Base-by-base conservation (phyloP, 179 eudicot species). In the Beta lomatogona region DNA sequence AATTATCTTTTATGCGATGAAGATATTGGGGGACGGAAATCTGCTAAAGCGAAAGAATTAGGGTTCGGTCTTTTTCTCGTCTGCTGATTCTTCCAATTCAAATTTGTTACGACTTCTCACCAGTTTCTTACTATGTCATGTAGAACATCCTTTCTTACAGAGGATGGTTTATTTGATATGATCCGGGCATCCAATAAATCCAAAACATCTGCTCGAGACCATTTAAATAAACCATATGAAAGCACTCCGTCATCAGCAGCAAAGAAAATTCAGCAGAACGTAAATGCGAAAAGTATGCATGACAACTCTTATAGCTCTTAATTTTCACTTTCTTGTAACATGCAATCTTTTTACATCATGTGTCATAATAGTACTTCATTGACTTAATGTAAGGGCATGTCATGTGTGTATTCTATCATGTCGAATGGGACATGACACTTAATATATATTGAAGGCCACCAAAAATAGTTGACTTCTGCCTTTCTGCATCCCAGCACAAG, bases 1-100 rank as follows among this genome's bases (percentile, higher is more conserved):
- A 93, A 68, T 86, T 96, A 86, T 91, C 98, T 96, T 79, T 85
- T 96, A 58, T 94, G 98, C 44, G 99, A 96, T 86, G 99, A 96
- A 87, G 99, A 94, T 88, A 89, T 96, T 77, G 98, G 87, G 54
- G 99, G 99, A 50, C 89, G 94, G 80, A 96, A 96, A 86, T 96
- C 99, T 71, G 83, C 36, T 5, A 94, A 94, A 84, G 99, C 99
- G 41, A 92, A 91, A 82, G 98, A 92, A 86, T 91, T 96, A 60
- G 94, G 98, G 99, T 93, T 81, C 76, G 93, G 83, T 78, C 73
- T 77, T 58, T 55, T 76, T 78, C 36, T 28, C 57, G 50, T 48
- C 78, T 68, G 53, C 14, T 22, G 48, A 52, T 60, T 67, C 25
- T 81, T 77, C 9, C 21, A 70, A 60, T 71, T 75, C 75, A 52